Percentiles rank a stretch among this genome's conserved stretches.
Conservation (phyloP, 805 yeast species). For the Candida easanensis region DNA sequence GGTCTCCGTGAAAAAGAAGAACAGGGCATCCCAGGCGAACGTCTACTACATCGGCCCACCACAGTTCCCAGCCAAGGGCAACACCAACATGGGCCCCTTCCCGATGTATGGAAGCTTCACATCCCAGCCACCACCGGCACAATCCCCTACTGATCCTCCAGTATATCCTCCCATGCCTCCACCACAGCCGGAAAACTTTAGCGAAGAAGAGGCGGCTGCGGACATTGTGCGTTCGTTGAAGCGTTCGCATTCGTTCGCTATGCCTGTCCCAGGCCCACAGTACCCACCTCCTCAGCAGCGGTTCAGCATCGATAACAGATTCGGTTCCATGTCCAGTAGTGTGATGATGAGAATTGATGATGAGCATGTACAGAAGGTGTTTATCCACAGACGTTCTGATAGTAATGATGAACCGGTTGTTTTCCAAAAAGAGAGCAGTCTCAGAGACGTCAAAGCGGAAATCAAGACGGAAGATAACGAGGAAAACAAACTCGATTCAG, state of each 20-base stretch:
- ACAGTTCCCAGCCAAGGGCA: background rate
- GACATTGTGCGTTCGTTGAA: background rate
- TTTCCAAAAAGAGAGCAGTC: constrained; percentile 1
- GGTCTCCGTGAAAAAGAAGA: background rate
- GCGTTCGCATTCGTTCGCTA: background rate
- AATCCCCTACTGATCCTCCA: background rate
- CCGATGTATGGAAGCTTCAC: background rate
- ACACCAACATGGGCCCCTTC: background rate
- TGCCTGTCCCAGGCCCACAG: background rate
- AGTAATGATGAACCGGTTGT: constrained; percentile 2
- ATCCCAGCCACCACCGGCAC: background rate
- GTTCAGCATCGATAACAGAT: background rate
- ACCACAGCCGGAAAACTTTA: background rate
- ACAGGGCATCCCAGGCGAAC: constrained; percentile 7
- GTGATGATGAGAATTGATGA: constrained; percentile 1
- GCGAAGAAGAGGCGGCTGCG: background rate
- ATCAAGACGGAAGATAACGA: background rate
- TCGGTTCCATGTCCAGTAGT: background rate
- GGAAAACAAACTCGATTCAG: background rate
- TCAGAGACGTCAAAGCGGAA: background rate
- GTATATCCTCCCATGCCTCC: background rate
- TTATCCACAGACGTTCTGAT: constrained; percentile 9
- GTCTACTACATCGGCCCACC: constrained; percentile 10
- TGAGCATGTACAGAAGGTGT: constrained; percentile 6
- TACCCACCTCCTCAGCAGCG: background rate